Percentiles rank a stretch among this genome's conserved stretches.
Evolutionary conservation across 164 flowering plant genomes (phyloP).

Genomic region (Protea cynaroides): DNA sequence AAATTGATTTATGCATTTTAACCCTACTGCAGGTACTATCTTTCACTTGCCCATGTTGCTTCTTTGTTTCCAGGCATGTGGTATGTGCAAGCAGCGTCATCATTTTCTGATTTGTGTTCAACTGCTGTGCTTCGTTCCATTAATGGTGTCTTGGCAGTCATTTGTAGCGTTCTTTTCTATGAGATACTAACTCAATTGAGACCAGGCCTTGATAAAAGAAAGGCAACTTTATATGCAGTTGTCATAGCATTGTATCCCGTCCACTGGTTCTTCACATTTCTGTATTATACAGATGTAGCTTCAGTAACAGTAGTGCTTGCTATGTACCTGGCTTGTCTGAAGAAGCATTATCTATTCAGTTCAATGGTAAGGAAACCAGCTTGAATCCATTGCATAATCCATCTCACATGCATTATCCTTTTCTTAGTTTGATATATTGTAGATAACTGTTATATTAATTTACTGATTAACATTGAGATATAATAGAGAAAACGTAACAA

Average conservation of each 20-base stretch:
- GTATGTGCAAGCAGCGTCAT: slow-evolving; percentile 23
- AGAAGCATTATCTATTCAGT: slow-evolving; percentile 59
- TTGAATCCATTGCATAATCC: not conserved
- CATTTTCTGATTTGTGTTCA: slow-evolving; percentile 56
- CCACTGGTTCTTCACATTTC: slow-evolving; percentile 92
- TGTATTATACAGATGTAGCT: slow-evolving; percentile 93
- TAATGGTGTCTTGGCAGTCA: slow-evolving; percentile 62
- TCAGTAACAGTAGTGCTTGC: slow-evolving; percentile 77
- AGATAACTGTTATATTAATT: too few species aligned
- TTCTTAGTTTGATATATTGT: not conserved
- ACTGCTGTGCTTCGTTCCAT: slow-evolving; percentile 62
- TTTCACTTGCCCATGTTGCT: slow-evolving; percentile 87
- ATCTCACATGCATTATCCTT: not conserved
- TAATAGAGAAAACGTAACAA: too few species aligned
- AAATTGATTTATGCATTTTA: slow-evolving; percentile 19
- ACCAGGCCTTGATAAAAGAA: slow-evolving; percentile 54
- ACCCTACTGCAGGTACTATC: slow-evolving; percentile 79
- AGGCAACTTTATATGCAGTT: slow-evolving; percentile 54
- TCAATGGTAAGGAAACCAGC: slow-evolving; percentile 53
- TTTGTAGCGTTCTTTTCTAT: slow-evolving; percentile 62
- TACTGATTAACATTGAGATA: too few species aligned
- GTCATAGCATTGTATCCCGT: slow-evolving; percentile 71
- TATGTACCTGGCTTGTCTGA: slow-evolving; percentile 71
- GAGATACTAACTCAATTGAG: slow-evolving; percentile 54
- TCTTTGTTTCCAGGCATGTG: slow-evolving; percentile 71